These are phyloP conservation scores for Paracoccidioides lutzii DNA, from an alignment of 2,329 filamentous ascomycete species.

Conservation along the genomic window DNA sequence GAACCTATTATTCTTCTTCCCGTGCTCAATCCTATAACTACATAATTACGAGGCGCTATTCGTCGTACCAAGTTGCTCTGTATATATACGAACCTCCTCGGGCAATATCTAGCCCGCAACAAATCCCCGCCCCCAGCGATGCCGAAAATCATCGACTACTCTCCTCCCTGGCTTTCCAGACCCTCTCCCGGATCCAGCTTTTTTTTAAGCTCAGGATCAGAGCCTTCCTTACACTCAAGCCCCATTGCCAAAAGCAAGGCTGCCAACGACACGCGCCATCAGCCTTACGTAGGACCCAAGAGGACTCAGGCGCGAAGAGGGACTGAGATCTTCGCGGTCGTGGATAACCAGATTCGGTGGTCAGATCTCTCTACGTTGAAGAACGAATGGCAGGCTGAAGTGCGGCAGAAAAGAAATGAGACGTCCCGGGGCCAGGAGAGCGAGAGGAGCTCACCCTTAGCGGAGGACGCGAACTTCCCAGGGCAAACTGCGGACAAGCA, in stretches of 20 bases:
- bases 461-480: conserved; percentile 4
- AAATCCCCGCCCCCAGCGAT: conserved; percentile 36
- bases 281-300: conserved; percentile 28
- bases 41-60: not conserved
- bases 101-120: not conserved
- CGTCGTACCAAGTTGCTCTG: not conserved
- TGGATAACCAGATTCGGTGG: conserved; percentile 85
- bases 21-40: not conserved
- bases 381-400: conserved; percentile 39
- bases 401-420: conserved; percentile 21
- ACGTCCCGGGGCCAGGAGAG: conserved; percentile 13
- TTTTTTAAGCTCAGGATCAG: conserved; percentile 47
- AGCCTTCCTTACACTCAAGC: conserved; percentile 16
- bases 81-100: not conserved
- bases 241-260: conserved; percentile 17
- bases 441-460: not conserved
- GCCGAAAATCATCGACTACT: conserved; percentile 77
- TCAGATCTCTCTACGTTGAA: conserved; percentile 71
- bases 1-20: not conserved
- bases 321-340: conserved; percentile 78
- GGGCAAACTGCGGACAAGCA: not conserved
- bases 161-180: conserved; percentile 72
- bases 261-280: conserved; percentile 18
- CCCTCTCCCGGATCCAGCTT: conserved; percentile 65
- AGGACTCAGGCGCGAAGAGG: conserved; percentile 66